A percentile compares a stretch with the other conserved stretches of the same genome.
phyloP scores from a whole-genome alignment of 1,139 yeast genomes.

The Candida sp. region DNA sequence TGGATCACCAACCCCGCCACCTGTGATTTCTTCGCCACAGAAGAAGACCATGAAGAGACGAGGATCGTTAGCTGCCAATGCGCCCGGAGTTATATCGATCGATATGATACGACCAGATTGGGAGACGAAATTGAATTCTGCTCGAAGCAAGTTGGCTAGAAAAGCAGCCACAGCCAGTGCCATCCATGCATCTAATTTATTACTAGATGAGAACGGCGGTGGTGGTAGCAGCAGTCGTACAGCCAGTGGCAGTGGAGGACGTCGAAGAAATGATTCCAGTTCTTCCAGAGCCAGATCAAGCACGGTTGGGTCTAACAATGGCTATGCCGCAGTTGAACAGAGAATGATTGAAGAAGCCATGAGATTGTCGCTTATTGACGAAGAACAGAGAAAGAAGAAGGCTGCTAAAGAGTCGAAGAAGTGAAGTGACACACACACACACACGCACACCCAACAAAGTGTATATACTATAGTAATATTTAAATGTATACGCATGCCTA shows the following conservation, averaged over 20 bases:
- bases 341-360: slow-evolving; percentile 87
- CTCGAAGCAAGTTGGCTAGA: slow-evolving; percentile 79
- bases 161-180: slow-evolving; percentile 95
- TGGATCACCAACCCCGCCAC: slow-evolving; percentile 10
- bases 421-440: neutral
- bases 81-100: slow-evolving; percentile 72
- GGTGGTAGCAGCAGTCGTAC: neutral
- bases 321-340: slow-evolving; percentile 56
- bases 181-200: slow-evolving; percentile 79
- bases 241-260: slow-evolving; percentile 3
- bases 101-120: slow-evolving; percentile 93
- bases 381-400: slow-evolving; percentile 54
- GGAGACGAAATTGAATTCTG: slow-evolving; percentile 74
- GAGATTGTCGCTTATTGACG: slow-evolving; percentile 72
- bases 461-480: neutral
- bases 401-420: slow-evolving; percentile 15
- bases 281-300: slow-evolving; percentile 7
- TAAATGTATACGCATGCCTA: neutral
- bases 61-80: slow-evolving; percentile 59
- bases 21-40: slow-evolving; percentile 2
- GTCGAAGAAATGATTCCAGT: slow-evolving; percentile 17
- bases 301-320: slow-evolving; percentile 8
- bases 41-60: slow-evolving; percentile 22
- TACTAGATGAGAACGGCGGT: slow-evolving; percentile 30
- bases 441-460: neutral